Percentiles rank a stretch among this genome's conserved stretches.
Evolutionary conservation across 176 grass and related monocot genomes (phyloP).

Genomic region (Musa itinerans): DNA sequence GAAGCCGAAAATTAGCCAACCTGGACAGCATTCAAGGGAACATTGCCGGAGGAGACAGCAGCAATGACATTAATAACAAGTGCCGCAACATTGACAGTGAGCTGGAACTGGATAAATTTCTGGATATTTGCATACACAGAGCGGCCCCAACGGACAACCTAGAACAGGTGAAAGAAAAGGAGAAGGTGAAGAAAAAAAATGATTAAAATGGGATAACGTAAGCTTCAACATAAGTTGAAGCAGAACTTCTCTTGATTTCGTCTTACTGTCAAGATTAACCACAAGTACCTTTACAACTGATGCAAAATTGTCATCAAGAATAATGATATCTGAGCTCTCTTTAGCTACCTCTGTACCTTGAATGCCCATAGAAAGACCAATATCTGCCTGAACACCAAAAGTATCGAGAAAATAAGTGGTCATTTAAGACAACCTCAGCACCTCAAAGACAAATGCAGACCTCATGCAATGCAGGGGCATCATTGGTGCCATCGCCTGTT

Average conservation of each 20-base stretch:
- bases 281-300: constrained; percentile 67
- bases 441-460: constrained; percentile 26
- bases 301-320: constrained; percentile 96
- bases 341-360: constrained; percentile 98
- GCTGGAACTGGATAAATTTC: constrained; percentile 97
- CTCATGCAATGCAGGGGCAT: constrained; percentile 86
- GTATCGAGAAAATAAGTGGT: background rate
- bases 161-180: constrained; percentile 23
- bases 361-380: constrained; percentile 97
- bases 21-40: constrained; percentile 95
- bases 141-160: constrained; percentile 95
- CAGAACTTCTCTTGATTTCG: background rate
- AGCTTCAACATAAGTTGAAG: background rate
- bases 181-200: background rate
- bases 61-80: constrained; percentile 88
- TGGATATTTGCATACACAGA: constrained; percentile 96
- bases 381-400: constrained; percentile 71
- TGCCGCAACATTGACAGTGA: constrained; percentile 86
- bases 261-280: background rate
- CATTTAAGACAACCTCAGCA: background rate
- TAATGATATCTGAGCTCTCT: constrained; percentile 98
- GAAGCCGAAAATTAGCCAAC: constrained; percentile 23
- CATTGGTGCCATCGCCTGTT: constrained; percentile 90
- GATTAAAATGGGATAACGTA: background rate
- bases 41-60: constrained; percentile 69